Evolutionary conservation across 2,329 filamentous ascomycete genomes (phyloP).

Genomic region (Cercospora zeae-maydis): DNA sequence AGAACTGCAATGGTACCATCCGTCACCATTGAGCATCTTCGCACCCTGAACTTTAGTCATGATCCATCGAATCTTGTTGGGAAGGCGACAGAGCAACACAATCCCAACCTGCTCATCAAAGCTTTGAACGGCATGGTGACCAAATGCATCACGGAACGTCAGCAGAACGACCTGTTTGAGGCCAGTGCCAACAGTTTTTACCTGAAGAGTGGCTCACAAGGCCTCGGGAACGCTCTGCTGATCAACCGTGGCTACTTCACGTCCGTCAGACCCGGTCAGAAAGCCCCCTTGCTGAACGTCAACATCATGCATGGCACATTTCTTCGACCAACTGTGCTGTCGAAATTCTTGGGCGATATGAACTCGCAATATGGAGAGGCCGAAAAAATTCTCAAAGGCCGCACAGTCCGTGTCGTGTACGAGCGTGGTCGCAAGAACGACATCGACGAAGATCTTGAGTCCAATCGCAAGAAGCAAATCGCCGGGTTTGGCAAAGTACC

Average conservation of each 20-base stretch:
- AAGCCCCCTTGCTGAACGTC: not conserved
- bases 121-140: conserved; percentile 8
- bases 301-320: conserved; percentile 6
- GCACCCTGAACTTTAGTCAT: not conserved
- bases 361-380: not conserved
- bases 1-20: not conserved
- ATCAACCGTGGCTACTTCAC: conserved; percentile 13
- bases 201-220: not conserved
- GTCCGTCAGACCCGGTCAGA: not conserved
- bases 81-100: not conserved
- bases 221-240: not conserved
- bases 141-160: conserved; percentile 8
- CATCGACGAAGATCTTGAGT: not conserved
- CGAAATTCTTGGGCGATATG: conserved; percentile 1
- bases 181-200: conserved; percentile 11
- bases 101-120: conserved; percentile 4
- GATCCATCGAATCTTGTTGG: not conserved
- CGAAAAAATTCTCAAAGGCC: not conserved
- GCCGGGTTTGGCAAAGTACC: conserved; percentile 1
- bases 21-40: not conserved
- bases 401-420: not conserved
- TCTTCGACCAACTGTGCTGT: not conserved
- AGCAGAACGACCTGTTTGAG: not conserved
- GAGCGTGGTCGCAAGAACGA: not conserved
- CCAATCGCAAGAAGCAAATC: not conserved